A percentile compares a stretch with the other conserved stretches of the same genome.
Evolutionary conservation across 257 asterid genomes (phyloP).

Genomic region (Primulina tabacum): DNA sequence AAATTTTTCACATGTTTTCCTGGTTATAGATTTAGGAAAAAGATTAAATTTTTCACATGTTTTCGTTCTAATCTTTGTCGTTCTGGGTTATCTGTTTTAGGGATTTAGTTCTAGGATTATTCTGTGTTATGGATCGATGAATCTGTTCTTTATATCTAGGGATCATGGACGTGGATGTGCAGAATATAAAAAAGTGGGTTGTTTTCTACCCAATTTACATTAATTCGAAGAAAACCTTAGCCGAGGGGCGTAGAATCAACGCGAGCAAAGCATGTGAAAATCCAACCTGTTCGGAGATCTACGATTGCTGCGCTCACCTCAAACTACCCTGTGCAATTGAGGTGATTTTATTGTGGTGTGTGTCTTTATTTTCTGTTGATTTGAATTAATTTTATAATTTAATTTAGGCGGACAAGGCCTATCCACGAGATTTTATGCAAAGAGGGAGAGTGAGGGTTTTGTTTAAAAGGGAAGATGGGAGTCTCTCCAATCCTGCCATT

Average conservation of each 20-base stretch:
- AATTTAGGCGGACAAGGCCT: slow-evolving; percentile 78
- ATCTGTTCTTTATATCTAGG: background rate
- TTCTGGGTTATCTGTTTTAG: background rate
- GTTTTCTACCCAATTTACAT: slow-evolving; percentile 83
- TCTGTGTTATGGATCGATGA: background rate
- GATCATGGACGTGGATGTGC: slow-evolving; percentile 68
- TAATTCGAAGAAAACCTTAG: slow-evolving; percentile 85
- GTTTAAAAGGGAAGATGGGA: slow-evolving; percentile 85
- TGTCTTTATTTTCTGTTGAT: background rate
- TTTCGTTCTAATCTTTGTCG: too few relatives aligned
- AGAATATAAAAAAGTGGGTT: slow-evolving; percentile 80
- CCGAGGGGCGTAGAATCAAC: slow-evolving; percentile 90
- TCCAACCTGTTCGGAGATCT: slow-evolving; percentile 77
- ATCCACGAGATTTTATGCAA: slow-evolving; percentile 98
- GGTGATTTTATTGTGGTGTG: slow-evolving; percentile 44
- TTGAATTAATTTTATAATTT: background rate
- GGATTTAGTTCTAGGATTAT: background rate
- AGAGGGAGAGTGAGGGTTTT: slow-evolving; percentile 88
- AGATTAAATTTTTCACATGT: too few relatives aligned
- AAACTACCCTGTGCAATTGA: slow-evolving; percentile 84
- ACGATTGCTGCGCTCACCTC: slow-evolving; percentile 78
- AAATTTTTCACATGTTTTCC: too few relatives aligned
- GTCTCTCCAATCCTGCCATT: slow-evolving; percentile 64
- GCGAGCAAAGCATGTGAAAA: slow-evolving; percentile 84
- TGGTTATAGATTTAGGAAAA: too few relatives aligned